Percentiles rank a stretch among this genome's conserved stretches.
These are phyloP conservation scores for Lepidopterella palustris DNA, from an alignment of 495 filamentous ascomycete species.

Conservation along the genomic window DNA sequence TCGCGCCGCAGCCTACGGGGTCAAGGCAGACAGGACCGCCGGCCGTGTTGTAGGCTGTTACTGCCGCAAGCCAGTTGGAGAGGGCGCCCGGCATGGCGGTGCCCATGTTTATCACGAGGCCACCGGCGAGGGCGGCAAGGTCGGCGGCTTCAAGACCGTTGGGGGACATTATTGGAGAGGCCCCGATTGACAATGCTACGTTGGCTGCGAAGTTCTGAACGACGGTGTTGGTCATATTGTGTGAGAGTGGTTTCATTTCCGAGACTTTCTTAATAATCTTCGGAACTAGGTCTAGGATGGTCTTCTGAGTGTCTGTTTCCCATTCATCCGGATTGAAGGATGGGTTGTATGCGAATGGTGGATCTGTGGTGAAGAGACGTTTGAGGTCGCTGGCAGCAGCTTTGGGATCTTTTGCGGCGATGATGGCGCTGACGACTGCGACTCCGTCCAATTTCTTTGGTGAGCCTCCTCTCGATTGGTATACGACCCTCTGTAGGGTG, in stretches of 20 bases:
- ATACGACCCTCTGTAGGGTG: conserved; percentile 70
- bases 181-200: conserved; percentile 74
- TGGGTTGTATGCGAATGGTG: conserved; percentile 40
- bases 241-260: conserved; percentile 63
- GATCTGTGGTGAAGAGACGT: conserved; percentile 43
- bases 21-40: conserved; percentile 77
- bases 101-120: conserved; percentile 92
- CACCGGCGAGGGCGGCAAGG: conserved; percentile 56
- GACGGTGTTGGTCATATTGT: conserved; percentile 95
- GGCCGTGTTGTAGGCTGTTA: conserved; percentile 69
- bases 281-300: neutral
- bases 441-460: conserved; percentile 68
- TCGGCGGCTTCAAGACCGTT: conserved; percentile 78
- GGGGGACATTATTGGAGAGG: conserved; percentile 90
- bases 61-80: conserved; percentile 56
- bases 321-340: conserved; percentile 12
- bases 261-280: conserved; percentile 53
- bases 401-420: conserved; percentile 61
- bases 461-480: conserved; percentile 36
- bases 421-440: conserved; percentile 84
- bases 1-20: conserved; percentile 88
- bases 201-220: conserved; percentile 93
- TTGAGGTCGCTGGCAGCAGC: conserved; percentile 52
- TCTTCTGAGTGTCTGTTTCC: conserved; percentile 21
- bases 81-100: conserved; percentile 69